Conservation (phyloP, 192 early-diverging fungal genomes). For the Umbelopsis sp. region DNA sequence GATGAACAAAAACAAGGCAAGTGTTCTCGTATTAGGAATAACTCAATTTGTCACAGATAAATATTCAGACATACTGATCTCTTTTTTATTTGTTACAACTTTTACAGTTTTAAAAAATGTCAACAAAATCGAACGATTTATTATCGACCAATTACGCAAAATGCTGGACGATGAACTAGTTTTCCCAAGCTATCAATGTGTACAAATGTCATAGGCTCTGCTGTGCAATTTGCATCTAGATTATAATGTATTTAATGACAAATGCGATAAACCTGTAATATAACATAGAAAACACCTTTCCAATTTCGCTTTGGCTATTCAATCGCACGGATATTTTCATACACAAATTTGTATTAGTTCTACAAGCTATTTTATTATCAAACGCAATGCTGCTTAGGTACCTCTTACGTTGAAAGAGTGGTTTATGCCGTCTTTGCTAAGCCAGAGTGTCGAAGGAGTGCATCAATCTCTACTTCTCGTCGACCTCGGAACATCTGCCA, state of each 20-base stretch:
- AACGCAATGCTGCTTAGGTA: no score
- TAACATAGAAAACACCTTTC: no score
- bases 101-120: constrained; percentile 75
- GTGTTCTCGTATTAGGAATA: background rate
- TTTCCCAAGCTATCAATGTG: constrained; percentile 69
- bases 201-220: constrained; percentile 7
- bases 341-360: no score
- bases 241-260: no score
- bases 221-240: no score
- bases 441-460: constrained; percentile 58
- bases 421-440: constrained; percentile 14
- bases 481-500: constrained; percentile 60
- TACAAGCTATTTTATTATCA: no score
- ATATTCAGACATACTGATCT: background rate
- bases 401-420: no score
- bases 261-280: no score
- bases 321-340: no score
- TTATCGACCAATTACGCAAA: constrained; percentile 74
- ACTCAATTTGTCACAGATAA: background rate
- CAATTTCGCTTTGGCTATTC: no score
- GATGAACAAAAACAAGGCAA: constrained; percentile 70
- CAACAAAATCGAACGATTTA: constrained; percentile 79
- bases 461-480: constrained; percentile 49
- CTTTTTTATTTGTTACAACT: constrained; percentile 7
- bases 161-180: constrained; percentile 80